These are phyloP conservation scores for Backusella luteola DNA, from an alignment of 192 early-diverging fungal genomes.

Conservation along the genomic window DNA sequence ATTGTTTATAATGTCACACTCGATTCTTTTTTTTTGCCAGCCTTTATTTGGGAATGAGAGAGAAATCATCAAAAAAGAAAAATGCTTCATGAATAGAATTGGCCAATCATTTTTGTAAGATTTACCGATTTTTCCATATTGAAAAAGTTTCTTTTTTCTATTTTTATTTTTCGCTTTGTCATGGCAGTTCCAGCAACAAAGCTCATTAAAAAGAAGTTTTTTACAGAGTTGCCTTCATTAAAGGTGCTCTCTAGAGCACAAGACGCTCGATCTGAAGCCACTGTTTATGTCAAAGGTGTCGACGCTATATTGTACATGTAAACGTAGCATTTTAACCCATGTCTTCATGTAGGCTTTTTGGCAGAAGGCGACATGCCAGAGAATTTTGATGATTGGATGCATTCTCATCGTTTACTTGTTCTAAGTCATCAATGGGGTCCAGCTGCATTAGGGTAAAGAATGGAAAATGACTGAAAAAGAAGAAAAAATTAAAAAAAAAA, in stretches of 20 bases:
- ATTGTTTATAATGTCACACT: too few relatives aligned
- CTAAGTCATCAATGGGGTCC: slow-evolving; percentile 30
- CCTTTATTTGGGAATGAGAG: too few relatives aligned
- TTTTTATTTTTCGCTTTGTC: background rate
- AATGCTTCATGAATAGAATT: background rate
- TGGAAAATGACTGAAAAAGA: background rate
- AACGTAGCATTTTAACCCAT: background rate
- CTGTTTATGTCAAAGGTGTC: slow-evolving; percentile 38
- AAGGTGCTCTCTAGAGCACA: slow-evolving; percentile 25
- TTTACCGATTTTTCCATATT: background rate
- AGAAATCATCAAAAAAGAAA: background rate
- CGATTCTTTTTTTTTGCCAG: too few relatives aligned
- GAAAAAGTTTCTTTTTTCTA: background rate
- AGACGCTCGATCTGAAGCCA: slow-evolving; percentile 20
- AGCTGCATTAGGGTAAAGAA: slow-evolving; percentile 26
- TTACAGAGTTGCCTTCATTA: slow-evolving; percentile 22
- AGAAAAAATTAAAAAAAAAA: background rate
- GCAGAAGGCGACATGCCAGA: slow-evolving; percentile 34
- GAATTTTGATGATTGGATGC: slow-evolving; percentile 39
- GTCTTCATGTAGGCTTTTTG: slow-evolving; percentile 23
- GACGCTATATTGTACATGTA: background rate
- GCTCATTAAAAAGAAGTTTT: slow-evolving; percentile 21
- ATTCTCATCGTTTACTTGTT: slow-evolving; percentile 31
- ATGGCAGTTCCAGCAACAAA: background rate
- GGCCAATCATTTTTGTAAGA: background rate